Conservation (phyloP, 345 rosid genomes). For the Sisymbrium altissimum region DNA sequence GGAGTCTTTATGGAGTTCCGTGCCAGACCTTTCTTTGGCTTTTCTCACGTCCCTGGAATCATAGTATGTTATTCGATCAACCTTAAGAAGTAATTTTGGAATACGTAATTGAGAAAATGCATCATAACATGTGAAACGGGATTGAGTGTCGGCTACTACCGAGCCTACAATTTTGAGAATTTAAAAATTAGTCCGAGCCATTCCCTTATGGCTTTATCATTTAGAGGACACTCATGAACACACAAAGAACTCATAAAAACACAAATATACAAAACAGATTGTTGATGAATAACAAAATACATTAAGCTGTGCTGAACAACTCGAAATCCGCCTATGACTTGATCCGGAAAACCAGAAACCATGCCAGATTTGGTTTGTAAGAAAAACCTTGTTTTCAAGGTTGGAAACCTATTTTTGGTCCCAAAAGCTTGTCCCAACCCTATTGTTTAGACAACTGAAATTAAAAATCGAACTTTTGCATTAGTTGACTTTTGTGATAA, state of each 20-base stretch:
- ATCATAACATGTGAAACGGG: neutral
- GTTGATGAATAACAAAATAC: too few species aligned
- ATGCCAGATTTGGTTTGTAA: neutral
- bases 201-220: too few species aligned
- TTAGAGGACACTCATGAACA: too few species aligned
- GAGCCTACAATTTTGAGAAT: too few species aligned
- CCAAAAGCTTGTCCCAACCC: neutral
- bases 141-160: neutral
- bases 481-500: neutral
- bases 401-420: neutral
- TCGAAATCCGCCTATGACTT: neutral
- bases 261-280: too few species aligned
- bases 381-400: too few species aligned
- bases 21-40: conserved; percentile 14
- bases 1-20: conserved; percentile 43
- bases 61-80: neutral
- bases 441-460: neutral
- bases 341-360: neutral
- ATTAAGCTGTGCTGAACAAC: too few species aligned
- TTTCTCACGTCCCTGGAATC: conserved; percentile 4
- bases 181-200: too few species aligned
- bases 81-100: neutral
- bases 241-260: too few species aligned
- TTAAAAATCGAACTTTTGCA: neutral
- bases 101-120: neutral